These are phyloP conservation scores for Trametes sp. DNA, from an alignment of 1,284 basidiomycete genomes.

Conservation along the genomic window DNA sequence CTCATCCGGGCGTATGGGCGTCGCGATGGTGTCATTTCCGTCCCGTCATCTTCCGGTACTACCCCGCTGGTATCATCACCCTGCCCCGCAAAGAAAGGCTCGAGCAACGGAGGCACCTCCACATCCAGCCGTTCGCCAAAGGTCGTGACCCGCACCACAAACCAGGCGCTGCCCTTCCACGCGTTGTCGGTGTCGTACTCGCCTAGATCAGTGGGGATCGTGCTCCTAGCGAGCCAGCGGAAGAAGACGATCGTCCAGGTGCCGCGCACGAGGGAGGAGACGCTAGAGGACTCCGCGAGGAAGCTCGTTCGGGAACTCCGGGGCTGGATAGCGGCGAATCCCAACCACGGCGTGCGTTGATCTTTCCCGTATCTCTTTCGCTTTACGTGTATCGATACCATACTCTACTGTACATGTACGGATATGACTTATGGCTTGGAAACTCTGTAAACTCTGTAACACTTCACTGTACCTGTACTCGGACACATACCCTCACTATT, in stretches of 20 bases:
- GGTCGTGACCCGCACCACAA: constrained; percentile 12
- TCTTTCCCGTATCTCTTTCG: neutral
- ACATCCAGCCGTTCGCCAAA: neutral
- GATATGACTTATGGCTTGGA: neutral
- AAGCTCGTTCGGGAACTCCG: constrained; percentile 52
- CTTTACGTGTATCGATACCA: neutral
- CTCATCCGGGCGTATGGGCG: constrained; percentile 68
- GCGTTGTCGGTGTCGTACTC: constrained; percentile 64
- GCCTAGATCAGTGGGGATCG: constrained; percentile 62
- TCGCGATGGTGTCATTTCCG: constrained; percentile 56
- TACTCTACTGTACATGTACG: neutral
- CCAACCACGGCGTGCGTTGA: constrained; percentile 8
- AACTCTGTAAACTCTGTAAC: neutral
- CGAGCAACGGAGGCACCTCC: neutral
- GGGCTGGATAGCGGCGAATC: constrained; percentile 33
- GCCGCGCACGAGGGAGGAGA: constrained; percentile 58
- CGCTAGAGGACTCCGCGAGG: constrained; percentile 65
- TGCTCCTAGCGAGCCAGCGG: constrained; percentile 49
- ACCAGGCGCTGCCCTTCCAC: constrained; percentile 57
- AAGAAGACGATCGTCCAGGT: constrained; percentile 69
- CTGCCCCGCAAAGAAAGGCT: constrained; percentile 11
- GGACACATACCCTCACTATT: no score
- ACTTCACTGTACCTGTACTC: neutral
- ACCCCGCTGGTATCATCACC: constrained; percentile 29
- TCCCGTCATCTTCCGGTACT: constrained; percentile 20